phyloP scores from a whole-genome alignment of 148 eudicot species.

The Arctostaphylos glauca region DNA sequence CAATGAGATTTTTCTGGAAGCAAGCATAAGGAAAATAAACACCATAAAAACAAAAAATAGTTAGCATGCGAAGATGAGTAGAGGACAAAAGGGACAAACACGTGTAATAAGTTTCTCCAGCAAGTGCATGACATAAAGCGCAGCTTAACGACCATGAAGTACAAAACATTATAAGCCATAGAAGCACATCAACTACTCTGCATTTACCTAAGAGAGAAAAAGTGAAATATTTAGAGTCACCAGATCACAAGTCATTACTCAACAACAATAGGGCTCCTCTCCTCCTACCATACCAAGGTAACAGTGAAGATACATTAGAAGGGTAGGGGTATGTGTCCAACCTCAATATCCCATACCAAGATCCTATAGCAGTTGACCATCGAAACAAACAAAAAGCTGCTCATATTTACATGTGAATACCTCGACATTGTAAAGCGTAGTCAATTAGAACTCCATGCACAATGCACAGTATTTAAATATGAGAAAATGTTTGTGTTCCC shows the following conservation, averaged over 20 bases:
- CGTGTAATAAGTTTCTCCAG: not conserved
- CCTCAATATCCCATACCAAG: not conserved
- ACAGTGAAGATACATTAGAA: not conserved
- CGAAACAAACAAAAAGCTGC: not conserved
- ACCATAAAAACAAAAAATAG: not conserved
- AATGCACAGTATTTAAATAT: not conserved
- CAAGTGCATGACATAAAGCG: not conserved
- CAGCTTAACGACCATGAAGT: not conserved
- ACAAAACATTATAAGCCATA: not conserved
- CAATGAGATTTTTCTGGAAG: constrained; percentile 74
- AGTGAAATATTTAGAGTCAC: not conserved
- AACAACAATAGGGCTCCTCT: not conserved
- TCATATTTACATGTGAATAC: not conserved
- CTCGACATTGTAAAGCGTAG: not conserved
- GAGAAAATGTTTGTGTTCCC: not conserved
- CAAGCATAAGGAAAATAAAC: constrained; percentile 13
- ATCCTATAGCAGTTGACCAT: not conserved
- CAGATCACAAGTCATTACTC: not conserved
- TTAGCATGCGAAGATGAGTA: not conserved
- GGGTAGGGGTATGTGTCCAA: not conserved
- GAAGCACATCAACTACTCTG: not conserved
- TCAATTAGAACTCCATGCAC: not conserved
- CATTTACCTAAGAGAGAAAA: not conserved
- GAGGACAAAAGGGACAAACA: not conserved
- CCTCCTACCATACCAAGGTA: not conserved